A percentile compares a stretch with the other conserved stretches of the same genome.
These are phyloP conservation scores for Didymella glomerata DNA, from an alignment of 2,329 filamentous ascomycete genomes.

Conservation along the genomic window DNA sequence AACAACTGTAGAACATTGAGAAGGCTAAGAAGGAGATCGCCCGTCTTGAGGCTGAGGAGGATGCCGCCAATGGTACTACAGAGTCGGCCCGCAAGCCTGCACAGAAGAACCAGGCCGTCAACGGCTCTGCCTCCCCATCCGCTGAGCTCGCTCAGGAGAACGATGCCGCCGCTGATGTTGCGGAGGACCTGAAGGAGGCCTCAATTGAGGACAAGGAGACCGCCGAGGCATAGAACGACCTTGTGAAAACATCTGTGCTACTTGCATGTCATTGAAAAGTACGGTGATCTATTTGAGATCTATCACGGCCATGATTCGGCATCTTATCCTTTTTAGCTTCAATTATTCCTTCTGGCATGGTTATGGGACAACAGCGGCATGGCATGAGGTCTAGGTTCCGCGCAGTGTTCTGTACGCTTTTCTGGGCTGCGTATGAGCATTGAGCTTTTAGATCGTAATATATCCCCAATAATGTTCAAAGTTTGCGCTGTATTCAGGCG, in stretches of 20 bases:
- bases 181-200: conserved; percentile 68
- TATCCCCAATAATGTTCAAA: conserved; percentile 23
- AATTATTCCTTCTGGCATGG: conserved; percentile 30
- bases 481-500: neutral
- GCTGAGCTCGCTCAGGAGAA: conserved; percentile 65
- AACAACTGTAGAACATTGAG: conserved; percentile 78
- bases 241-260: conserved; percentile 4
- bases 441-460: conserved; percentile 35
- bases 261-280: conserved; percentile 24
- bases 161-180: conserved; percentile 66
- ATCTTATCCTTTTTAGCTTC: conserved; percentile 26
- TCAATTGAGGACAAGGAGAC: conserved; percentile 63
- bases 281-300: conserved; percentile 30
- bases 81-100: conserved; percentile 64
- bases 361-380: conserved; percentile 33
- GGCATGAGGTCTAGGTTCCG: conserved; percentile 28
- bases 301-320: conserved; percentile 31
- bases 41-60: conserved; percentile 76
- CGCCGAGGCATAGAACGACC: conserved; percentile 35
- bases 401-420: conserved; percentile 27
- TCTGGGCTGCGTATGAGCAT: conserved; percentile 26
- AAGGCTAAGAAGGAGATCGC: conserved; percentile 97
- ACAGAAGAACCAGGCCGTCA: conserved; percentile 60
- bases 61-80: conserved; percentile 63
- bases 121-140: conserved; percentile 61